Conservation (phyloP, 179 eudicot species). For the Silene vulgaris region DNA sequence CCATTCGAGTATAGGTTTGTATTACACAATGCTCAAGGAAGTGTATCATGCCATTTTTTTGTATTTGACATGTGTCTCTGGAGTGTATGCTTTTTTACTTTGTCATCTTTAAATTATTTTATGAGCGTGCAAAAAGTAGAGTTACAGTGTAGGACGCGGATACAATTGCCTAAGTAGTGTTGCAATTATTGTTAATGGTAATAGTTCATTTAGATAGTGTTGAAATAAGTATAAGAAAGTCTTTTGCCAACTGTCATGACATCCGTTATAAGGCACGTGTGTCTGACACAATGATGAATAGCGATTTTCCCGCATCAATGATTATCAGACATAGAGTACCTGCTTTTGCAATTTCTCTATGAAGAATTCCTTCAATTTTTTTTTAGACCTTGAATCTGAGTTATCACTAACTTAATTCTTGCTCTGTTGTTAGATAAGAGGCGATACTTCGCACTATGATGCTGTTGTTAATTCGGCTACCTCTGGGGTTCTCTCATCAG, state of each 20-base stretch:
- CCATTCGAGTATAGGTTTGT: too few relatives aligned
- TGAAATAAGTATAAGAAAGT: not conserved
- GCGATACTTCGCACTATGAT: constrained; percentile 93
- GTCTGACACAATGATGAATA: not conserved
- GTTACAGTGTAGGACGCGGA: not conserved
- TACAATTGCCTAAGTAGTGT: not conserved
- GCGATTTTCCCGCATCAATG: too few relatives aligned
- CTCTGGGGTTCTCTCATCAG: constrained; percentile 90
- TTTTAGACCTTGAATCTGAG: not conserved
- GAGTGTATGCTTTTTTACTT: not conserved
- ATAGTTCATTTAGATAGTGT: not conserved
- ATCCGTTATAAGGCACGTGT: not conserved
- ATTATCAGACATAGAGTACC: not conserved
- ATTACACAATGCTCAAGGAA: too few relatives aligned
- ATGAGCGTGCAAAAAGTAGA: not conserved
- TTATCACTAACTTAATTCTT: not conserved
- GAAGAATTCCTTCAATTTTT: constrained; percentile 1
- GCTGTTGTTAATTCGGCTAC: constrained; percentile 94
- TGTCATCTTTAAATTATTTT: not conserved
- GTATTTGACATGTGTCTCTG: not conserved
- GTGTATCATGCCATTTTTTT: not conserved
- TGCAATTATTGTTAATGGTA: not conserved
- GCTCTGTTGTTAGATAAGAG: constrained; percentile 51
- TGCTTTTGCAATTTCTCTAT: not conserved
- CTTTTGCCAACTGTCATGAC: not conserved